Evolutionary conservation across 495 filamentous ascomycete species (phyloP).

Genomic region (Podospora pseudopauciseta): DNA sequence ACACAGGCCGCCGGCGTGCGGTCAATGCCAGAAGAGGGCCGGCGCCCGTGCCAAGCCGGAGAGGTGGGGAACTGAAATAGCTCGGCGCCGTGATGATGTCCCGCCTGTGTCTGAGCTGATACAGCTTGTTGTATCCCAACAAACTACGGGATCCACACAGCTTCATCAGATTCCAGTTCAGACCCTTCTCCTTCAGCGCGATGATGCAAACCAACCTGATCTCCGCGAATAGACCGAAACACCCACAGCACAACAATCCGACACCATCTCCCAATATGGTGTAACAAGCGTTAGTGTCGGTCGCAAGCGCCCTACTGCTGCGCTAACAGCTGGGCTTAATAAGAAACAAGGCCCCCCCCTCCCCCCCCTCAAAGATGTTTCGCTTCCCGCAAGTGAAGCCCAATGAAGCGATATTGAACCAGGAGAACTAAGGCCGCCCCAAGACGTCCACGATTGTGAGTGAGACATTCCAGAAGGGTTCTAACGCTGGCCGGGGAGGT

Average conservation of each 20-base stretch:
- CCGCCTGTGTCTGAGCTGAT: neutral
- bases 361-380: neutral
- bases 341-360: neutral
- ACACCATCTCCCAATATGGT: conserved; percentile 1
- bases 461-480: conserved; percentile 3
- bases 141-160: no score
- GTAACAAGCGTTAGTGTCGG: conserved; percentile 3
- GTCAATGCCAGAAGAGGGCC: neutral
- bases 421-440: neutral
- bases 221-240: neutral
- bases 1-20: no score
- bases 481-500: neutral
- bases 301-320: conserved; percentile 1
- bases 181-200: neutral
- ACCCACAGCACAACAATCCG: neutral
- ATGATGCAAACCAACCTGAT: neutral
- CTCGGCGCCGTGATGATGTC: neutral
- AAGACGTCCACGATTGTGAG: neutral
- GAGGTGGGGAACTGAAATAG: neutral
- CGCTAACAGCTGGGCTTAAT: conserved; percentile 4
- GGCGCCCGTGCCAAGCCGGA: neutral
- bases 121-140: no score
- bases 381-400: neutral
- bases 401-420: neutral
- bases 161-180: no score